Evolutionary conservation across 345 rosid species (phyloP).

Genomic region (Rubroshorea leprosula): DNA sequence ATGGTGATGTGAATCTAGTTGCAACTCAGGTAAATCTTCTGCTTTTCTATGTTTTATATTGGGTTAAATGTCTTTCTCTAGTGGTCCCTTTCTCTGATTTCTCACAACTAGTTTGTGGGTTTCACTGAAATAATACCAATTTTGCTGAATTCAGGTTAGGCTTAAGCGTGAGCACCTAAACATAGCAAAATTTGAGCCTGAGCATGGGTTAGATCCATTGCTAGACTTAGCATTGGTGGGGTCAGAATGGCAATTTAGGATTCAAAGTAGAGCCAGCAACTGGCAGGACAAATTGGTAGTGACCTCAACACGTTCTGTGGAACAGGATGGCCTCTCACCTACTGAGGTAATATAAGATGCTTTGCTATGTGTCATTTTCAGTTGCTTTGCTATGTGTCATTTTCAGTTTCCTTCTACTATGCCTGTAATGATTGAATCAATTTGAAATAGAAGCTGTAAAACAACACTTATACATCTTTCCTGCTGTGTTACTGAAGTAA

Average conservation of each 20-base stretch:
- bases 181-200: constrained; percentile 93
- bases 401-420: constrained; percentile 7
- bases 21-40: constrained; percentile 74
- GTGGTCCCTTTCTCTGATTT: constrained; percentile 8
- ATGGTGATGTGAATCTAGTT: constrained; percentile 97
- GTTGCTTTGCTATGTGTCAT: no score
- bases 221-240: constrained; percentile 95
- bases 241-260: constrained; percentile 95
- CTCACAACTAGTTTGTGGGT: constrained; percentile 2
- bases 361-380: no score
- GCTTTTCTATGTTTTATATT: constrained; percentile 4
- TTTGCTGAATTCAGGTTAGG: constrained; percentile 60
- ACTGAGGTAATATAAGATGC: constrained; percentile 58
- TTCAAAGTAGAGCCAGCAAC: constrained; percentile 92
- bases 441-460: not conserved
- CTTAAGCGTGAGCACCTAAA: constrained; percentile 91
- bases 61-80: not conserved
- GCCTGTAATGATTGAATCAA: not conserved
- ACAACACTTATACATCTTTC: not conserved
- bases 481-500: not conserved
- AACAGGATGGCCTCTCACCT: constrained; percentile 92
- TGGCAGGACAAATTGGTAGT: constrained; percentile 96
- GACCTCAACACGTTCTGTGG: constrained; percentile 86
- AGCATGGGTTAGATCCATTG: constrained; percentile 82
- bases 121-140: constrained; percentile 11